Base-by-base conservation (phyloP, 495 filamentous ascomycete genomes). In the Chaetomium fimeti region DNA sequence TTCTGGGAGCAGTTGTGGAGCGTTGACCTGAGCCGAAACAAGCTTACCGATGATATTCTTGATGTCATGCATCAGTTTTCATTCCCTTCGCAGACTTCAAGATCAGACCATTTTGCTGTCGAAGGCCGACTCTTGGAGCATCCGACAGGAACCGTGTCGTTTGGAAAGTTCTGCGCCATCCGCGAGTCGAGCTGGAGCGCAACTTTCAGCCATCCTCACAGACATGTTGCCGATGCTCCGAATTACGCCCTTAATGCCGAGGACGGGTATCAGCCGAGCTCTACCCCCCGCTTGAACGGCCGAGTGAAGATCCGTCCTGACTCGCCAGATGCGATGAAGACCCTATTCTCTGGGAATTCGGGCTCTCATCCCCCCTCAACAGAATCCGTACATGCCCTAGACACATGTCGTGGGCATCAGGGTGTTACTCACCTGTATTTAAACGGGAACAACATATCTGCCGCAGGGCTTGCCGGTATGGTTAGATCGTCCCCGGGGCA, bases 401-500 rank as follows among this genome's bases (percentile, higher is more conserved):
- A 68, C 20, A 55, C 73, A 2, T 71, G 68, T 29, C 67, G 40
- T 8, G 40, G n/a, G 25, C 49, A 64, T 24, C 61, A 56, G 1
- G 78, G 78, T 32, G 63, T 80, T 40, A 78, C 80, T 18, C 79
- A 83, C 63, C 71, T 83, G 24, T 73, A 74, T 56, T 66, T 83
- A 7, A 79, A 75, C 52, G 67, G 69, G 6, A 81, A 78, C 53
- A 63, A 53, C 16, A 62, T 82, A 36, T 73, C 77, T 9, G 43
- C 70, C 7, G 16, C 60, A 0, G 75, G 68, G 4, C 49, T 80
- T 7, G 71, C 72, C 54, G 66, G 57, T 49, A 38, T 78, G n/a
- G 40, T 83, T 8, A 60, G 74, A 29, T 45, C 48, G 0, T 75
- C 73, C 0, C 61, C 67, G 2, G 78, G 77, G 4, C 74, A 74